Percentiles rank a stretch among this genome's conserved stretches.
Conservation (phyloP, 139 green algal species). For the Desmodesmus armatus region DNA sequence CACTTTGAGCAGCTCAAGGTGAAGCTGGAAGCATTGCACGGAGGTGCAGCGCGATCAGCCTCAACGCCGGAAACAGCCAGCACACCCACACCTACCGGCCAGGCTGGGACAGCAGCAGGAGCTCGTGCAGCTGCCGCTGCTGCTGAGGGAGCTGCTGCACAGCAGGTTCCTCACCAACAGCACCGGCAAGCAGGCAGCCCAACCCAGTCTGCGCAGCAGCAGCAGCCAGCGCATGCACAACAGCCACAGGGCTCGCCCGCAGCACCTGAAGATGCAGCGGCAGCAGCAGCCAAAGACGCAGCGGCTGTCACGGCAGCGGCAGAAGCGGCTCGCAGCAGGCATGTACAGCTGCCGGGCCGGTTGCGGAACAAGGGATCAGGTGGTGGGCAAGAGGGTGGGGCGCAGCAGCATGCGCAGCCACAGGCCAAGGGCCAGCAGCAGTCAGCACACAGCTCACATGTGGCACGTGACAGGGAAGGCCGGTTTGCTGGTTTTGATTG, state of each 20-base stretch:
- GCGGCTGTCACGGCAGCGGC: not conserved
- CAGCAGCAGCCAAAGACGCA: not conserved
- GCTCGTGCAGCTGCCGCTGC: too few species aligned
- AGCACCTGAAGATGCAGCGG: not conserved
- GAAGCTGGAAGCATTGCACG: constrained; percentile 15
- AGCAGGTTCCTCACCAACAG: too few species aligned
- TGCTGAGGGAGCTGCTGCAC: too few species aligned
- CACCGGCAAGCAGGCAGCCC: too few species aligned
- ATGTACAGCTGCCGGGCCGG: constrained; percentile 4
- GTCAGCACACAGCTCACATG: not conserved
- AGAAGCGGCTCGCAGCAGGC: not conserved
- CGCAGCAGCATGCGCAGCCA: not conserved
- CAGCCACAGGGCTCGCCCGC: not conserved
- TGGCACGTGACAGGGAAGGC: not conserved
- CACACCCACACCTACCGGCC: too few species aligned
- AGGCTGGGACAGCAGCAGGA: too few species aligned
- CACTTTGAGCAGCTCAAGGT: constrained; percentile 11
- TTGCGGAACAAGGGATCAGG: not conserved
- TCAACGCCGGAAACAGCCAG: too few species aligned
- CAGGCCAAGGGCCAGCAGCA: not conserved
- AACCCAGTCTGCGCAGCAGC: too few species aligned
- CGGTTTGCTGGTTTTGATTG: not conserved
- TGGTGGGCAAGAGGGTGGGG: not conserved
- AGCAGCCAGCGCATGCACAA: too few species aligned
- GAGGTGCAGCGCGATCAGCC: not conserved